A percentile compares a stretch with the other conserved stretches of the same genome.
These are phyloP conservation scores for Thermomucor indicae-seudaticae DNA, from an alignment of 371 early-diverging fungal genomes.

Conservation along the genomic window DNA sequence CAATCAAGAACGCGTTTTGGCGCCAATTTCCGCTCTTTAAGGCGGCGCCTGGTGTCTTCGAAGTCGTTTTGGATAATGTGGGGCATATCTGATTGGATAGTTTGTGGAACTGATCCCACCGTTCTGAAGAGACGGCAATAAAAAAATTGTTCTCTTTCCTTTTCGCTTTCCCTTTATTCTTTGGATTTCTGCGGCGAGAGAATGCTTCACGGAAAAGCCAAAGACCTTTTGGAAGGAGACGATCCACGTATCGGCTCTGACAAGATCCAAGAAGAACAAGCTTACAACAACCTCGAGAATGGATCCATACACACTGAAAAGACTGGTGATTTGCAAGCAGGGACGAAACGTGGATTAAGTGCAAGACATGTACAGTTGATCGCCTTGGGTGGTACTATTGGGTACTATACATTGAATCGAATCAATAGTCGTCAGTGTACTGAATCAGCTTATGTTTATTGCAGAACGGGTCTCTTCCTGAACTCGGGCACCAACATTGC, in stretches of 20 bases:
- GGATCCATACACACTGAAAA: neutral
- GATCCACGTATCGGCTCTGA: constrained; percentile 1
- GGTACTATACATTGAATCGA: constrained; percentile 18
- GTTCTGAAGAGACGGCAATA: neutral
- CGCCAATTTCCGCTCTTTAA: neutral
- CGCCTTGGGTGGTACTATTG: constrained; percentile 61
- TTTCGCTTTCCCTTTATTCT: no score
- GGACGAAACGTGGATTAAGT: constrained; percentile 57
- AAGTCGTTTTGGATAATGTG: neutral
- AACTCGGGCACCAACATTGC: constrained; percentile 75
- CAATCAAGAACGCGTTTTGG: constrained; percentile 14
- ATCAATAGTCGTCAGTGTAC: neutral
- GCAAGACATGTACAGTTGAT: constrained; percentile 83
- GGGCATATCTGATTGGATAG: no score
- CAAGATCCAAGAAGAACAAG: constrained; percentile 2
- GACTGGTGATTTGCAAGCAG: constrained; percentile 8
- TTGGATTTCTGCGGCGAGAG: neutral
- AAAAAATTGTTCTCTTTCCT: no score
- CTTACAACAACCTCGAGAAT: neutral
- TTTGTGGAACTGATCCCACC: no score
- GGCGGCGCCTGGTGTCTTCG: neutral
- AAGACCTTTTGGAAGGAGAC: no score
- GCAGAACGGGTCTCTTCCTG: constrained; percentile 84
- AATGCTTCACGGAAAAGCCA: no score
- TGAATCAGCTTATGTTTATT: neutral